Evolutionary conservation across 768 basidiomycete genomes (phyloP).

Genomic region (Rubroboletus satanas): DNA sequence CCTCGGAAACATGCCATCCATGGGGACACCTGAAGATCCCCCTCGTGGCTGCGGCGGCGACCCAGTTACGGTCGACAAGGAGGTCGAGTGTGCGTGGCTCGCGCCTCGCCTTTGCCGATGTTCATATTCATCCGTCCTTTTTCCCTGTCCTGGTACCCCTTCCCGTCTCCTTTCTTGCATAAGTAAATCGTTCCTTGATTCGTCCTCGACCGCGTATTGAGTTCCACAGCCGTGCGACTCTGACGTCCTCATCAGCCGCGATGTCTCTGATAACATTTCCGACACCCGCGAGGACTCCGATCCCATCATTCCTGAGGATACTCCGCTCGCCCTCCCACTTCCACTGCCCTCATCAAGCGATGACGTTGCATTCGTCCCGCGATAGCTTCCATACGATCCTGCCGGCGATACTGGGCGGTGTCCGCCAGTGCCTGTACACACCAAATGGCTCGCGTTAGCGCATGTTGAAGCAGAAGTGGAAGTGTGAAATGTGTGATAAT

Average conservation of each 20-base stretch:
- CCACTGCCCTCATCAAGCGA: slow-evolving; percentile 18
- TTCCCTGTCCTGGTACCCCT: neutral
- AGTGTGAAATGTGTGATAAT: neutral
- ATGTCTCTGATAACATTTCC: neutral
- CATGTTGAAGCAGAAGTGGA: neutral
- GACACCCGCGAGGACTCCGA: slow-evolving; percentile 12
- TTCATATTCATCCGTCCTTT: neutral
- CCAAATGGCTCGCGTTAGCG: slow-evolving; percentile 9
- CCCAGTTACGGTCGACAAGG: slow-evolving; percentile 24
- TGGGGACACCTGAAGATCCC: neutral
- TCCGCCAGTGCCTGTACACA: slow-evolving; percentile 14
- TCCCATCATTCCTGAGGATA: slow-evolving; percentile 12
- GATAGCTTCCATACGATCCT: slow-evolving; percentile 24
- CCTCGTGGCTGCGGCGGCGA: slow-evolving; percentile 13
- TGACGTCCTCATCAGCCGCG: neutral
- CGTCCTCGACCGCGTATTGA: neutral
- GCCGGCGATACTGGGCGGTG: slow-evolving; percentile 20
- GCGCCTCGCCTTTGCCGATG: neutral
- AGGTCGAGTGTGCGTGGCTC: slow-evolving; percentile 22
- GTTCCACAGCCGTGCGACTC: neutral
- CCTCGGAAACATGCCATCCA: neutral
- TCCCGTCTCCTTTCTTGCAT: slow-evolving; percentile 1
- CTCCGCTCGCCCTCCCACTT: slow-evolving; percentile 10
- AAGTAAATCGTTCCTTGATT: neutral
- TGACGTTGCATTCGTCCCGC: slow-evolving; percentile 16